Evolutionary conservation across 2,329 filamentous ascomycete genomes (phyloP), one percentile per base, ranked within the genome.

Genomic region (Fusarium napiforme): DNA sequence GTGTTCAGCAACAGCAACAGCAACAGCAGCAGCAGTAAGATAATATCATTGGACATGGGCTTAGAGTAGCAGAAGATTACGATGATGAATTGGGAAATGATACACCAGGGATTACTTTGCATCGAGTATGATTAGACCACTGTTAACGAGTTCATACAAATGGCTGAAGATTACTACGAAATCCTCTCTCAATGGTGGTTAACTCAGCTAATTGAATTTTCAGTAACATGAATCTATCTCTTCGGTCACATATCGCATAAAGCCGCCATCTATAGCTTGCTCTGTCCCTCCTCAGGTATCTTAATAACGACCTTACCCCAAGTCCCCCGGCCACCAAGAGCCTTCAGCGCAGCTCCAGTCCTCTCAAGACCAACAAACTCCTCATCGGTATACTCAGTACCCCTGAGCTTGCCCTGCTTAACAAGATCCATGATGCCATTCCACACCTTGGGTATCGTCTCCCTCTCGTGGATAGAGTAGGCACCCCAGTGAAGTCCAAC

Each of bases 221-320:
- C 23, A 36, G 19, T 5, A 23, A 32, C 28, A 21, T 46, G 1
- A 5, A 37, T 43, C 5, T 30, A 14, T 60, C 11, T 16, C 19
- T 34, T 7, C 0, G 5, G 40, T 18, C 32, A 30, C 5, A 16
- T 23, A 19, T 19, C 8, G 12, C 16, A 55, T 45, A 23, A n/a
- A 7, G 21, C 18, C 10, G 7, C 28, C 26, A 12, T 65, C 39
- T 78, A 91, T 79, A 91, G 75, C 81, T 88, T 90, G 77, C 86
- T 89, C 71, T 86, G 85, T 11, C 85, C 87, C 49, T 90, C 87
- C 76, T 95, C 93, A 3, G 92, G 91, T 46, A 98, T 86, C 83
- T 94, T 94, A 26, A 98, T 92, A 3, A 98, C 94, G 2, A 98
- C 96, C 87, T 98, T 98, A 0, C 96, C 96, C 96, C 96, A 98